Evolutionary conservation across 306 rosid genomes (phyloP).

Genomic region (Cucumis sativus): DNA sequence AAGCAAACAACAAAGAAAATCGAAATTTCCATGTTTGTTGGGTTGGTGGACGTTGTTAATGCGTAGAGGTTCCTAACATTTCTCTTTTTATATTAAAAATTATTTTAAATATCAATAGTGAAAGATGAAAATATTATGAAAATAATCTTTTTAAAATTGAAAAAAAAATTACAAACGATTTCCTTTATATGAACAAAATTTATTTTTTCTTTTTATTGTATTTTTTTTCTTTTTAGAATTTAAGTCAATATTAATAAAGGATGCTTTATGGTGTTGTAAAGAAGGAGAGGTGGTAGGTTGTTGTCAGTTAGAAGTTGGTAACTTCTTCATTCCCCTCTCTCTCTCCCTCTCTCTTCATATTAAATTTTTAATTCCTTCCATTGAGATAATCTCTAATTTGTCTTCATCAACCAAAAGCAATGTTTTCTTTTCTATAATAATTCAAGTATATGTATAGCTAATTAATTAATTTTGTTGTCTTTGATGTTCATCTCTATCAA

Average conservation of each 20-base stretch:
- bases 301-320: slow-evolving; percentile 3
- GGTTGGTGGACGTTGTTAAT: slow-evolving; percentile 9
- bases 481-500: too few species aligned
- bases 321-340: background rate
- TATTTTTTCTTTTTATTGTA: background rate
- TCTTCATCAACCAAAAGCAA: background rate
- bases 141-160: too few species aligned
- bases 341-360: background rate
- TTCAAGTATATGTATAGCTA: too few species aligned
- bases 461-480: too few species aligned
- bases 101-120: too few species aligned
- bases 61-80: background rate
- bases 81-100: too few species aligned
- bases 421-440: background rate
- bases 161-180: too few species aligned
- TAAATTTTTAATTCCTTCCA: background rate
- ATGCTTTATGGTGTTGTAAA: background rate
- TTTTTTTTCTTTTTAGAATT: background rate
- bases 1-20: background rate
- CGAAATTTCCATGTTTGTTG: background rate
- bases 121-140: too few species aligned
- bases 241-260: background rate
- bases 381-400: background rate
- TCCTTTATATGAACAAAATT: too few species aligned
- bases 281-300: background rate